Conservation (phyloP, 2,329 filamentous ascomycete genomes). For the Ustilaginoidea virens region DNA sequence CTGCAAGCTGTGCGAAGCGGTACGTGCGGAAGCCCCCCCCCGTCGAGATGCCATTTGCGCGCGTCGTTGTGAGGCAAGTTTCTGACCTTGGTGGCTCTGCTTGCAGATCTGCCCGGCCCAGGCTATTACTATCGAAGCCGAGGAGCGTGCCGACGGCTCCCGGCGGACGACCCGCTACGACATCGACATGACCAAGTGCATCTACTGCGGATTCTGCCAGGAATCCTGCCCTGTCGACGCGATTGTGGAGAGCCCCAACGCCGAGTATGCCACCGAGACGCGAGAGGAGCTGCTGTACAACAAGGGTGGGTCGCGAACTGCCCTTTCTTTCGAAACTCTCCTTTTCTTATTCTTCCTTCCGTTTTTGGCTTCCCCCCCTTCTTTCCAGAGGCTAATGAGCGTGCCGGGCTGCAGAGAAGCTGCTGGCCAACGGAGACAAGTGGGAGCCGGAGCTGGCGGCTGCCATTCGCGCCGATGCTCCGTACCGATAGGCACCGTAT, state of each 20-base stretch:
- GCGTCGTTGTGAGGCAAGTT: not conserved
- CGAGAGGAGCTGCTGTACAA: constrained; percentile 95
- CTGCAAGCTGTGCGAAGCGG: constrained; percentile 97
- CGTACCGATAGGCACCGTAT: constrained; percentile 52
- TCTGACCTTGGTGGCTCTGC: not conserved
- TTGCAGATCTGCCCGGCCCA: constrained; percentile 77
- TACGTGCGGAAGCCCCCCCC: constrained; percentile 15
- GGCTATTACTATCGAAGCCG: constrained; percentile 97
- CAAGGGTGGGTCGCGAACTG: constrained; percentile 48
- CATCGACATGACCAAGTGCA: constrained; percentile 99
- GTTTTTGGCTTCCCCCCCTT: too few species aligned
- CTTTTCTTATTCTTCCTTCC: not conserved
- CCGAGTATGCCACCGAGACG: constrained; percentile 48
- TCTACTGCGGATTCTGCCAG: constrained; percentile 98
- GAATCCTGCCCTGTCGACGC: constrained; percentile 98
- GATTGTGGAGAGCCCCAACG: constrained; percentile 51
- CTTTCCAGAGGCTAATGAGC: too few species aligned
- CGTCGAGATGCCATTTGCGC: not conserved
- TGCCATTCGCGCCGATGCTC: constrained; percentile 79
- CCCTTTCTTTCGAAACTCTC: not conserved
- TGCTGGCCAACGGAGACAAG: constrained; percentile 79
- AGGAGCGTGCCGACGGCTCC: constrained; percentile 92
- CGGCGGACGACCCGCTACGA: constrained; percentile 94
- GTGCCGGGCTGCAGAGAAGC: constrained; percentile 60
- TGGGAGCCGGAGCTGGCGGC: constrained; percentile 97